Evolutionary conservation across 192 early-diverging fungal genomes (phyloP).

Genomic region (Physocladia obscura): DNA sequence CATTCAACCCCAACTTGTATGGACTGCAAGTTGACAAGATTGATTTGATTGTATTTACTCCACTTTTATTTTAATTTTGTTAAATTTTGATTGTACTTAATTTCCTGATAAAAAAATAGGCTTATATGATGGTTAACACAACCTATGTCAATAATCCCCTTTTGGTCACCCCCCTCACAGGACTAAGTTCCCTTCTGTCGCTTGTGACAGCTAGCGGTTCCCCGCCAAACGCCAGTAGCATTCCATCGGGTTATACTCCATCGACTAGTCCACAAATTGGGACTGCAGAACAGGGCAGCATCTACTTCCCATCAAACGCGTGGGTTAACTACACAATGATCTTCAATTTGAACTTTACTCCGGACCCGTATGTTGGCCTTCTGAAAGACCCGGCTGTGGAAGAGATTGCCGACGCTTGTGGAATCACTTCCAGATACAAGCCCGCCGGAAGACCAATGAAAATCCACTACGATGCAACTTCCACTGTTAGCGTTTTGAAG

Average conservation of each 20-base stretch:
- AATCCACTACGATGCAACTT: constrained; percentile 14
- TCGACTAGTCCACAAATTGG: constrained; percentile 12
- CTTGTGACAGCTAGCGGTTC: neutral
- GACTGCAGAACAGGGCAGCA: neutral
- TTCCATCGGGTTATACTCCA: constrained; percentile 6
- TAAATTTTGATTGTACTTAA: neutral
- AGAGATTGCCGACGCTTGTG: constrained; percentile 25
- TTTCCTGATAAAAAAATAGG: neutral
- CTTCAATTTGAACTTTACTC: constrained; percentile 23
- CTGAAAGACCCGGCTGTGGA: constrained; percentile 22
- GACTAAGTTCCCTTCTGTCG: neutral
- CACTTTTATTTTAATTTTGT: neutral
- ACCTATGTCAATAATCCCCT: neutral
- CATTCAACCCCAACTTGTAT: constrained; percentile 31
- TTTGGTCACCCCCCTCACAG: neutral
- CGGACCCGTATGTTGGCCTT: constrained; percentile 23
- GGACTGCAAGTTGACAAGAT: constrained; percentile 21
- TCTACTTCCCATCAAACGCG: constrained; percentile 17
- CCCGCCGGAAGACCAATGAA: constrained; percentile 5
- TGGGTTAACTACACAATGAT: constrained; percentile 32
- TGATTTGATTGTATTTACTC: neutral
- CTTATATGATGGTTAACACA: constrained; percentile 16
- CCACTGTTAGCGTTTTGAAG: constrained; percentile 13
- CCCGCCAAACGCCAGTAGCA: neutral
- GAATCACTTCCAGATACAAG: constrained; percentile 12